Evolutionary conservation across 108 stramenopile species (phyloP).

Genomic region (Phaeodactylum tricornutum): DNA sequence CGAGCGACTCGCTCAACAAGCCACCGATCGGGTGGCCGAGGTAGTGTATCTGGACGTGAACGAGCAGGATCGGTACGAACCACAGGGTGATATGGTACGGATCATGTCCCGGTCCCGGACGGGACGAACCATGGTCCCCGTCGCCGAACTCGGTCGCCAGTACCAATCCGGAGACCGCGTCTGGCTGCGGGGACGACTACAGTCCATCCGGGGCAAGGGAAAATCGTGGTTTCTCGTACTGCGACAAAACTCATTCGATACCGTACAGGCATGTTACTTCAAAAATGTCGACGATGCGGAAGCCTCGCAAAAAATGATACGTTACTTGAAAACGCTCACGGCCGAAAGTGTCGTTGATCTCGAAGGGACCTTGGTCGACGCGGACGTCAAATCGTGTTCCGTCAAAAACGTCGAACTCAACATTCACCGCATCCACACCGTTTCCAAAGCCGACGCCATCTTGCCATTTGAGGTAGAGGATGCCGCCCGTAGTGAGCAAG

Average conservation of each 20-base stretch:
- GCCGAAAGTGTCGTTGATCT: conserved; percentile 88
- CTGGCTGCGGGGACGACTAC: conserved; percentile 87
- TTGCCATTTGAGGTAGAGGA: conserved; percentile 95
- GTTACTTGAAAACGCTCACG: conserved; percentile 84
- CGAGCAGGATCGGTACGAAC: conserved; percentile 58
- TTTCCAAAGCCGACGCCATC: conserved; percentile 70
- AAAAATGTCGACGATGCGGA: conserved; percentile 90
- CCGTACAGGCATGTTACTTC: conserved; percentile 90
- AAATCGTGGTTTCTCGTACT: conserved; percentile 92
- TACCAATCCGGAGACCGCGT: conserved; percentile 53
- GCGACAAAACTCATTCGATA: conserved; percentile 83
- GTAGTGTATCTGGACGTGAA: conserved; percentile 56
- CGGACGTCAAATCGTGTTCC: conserved; percentile 72
- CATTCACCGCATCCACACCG: conserved; percentile 76
- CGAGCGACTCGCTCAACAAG: conserved; percentile 44
- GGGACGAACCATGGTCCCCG: conserved; percentile 46
- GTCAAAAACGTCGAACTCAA: conserved; percentile 71
- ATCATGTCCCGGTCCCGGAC: conserved; percentile 74
- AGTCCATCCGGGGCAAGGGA: conserved; percentile 93
- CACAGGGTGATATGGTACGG: conserved; percentile 55
- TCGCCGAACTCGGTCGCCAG: conserved; percentile 39
- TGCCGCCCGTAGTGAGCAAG: conserved; percentile 81
- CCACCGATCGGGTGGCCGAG: conserved; percentile 48
- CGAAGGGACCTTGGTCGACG: conserved; percentile 70
- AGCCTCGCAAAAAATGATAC: conserved; percentile 76